These are phyloP conservation scores for Thalassiosira delicatula DNA, from an alignment of 352 stramenopile species.

Conservation along the genomic window DNA sequence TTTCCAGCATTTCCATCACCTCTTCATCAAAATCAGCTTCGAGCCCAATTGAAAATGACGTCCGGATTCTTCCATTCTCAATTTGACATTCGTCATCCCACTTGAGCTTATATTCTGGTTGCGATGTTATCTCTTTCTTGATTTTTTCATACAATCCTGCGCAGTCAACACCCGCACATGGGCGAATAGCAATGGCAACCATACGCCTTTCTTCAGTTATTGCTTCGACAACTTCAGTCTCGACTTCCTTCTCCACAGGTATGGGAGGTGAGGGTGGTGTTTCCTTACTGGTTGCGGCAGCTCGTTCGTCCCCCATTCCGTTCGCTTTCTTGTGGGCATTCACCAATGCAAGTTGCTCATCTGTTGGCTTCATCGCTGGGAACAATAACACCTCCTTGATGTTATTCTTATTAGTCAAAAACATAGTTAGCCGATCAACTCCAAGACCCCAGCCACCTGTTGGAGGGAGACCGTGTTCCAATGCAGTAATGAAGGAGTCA, in stretches of 20 bases:
- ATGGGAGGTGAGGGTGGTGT: no score
- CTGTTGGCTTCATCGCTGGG: conserved; percentile 97
- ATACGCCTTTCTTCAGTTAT: no score
- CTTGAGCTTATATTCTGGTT: neutral
- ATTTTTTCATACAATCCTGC: neutral
- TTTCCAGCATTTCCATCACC: conserved; percentile 27
- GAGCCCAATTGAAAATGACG: conserved; percentile 1
- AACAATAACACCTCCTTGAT: conserved; percentile 99
- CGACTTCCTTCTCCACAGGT: no score
- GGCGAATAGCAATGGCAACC: neutral
- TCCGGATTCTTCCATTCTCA: neutral
- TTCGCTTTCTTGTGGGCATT: conserved; percentile 61
- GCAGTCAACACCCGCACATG: neutral
- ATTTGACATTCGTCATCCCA: neutral
- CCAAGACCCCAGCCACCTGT: conserved; percentile 97
- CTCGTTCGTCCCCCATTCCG: conserved; percentile 29
- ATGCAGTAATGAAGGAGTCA: conserved; percentile 95
- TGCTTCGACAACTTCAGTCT: no score
- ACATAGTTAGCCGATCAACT: conserved; percentile 98
- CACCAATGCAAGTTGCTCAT: conserved; percentile 76
- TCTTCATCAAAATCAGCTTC: conserved; percentile 28
- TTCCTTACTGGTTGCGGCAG: conserved; percentile 39
- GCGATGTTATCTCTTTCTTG: neutral
- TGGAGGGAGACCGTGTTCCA: conserved; percentile 97
- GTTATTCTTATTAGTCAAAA: conserved; percentile 97